Base-by-base conservation (phyloP, 768 basidiomycete genomes). In the Neoboletus magnificus region DNA sequence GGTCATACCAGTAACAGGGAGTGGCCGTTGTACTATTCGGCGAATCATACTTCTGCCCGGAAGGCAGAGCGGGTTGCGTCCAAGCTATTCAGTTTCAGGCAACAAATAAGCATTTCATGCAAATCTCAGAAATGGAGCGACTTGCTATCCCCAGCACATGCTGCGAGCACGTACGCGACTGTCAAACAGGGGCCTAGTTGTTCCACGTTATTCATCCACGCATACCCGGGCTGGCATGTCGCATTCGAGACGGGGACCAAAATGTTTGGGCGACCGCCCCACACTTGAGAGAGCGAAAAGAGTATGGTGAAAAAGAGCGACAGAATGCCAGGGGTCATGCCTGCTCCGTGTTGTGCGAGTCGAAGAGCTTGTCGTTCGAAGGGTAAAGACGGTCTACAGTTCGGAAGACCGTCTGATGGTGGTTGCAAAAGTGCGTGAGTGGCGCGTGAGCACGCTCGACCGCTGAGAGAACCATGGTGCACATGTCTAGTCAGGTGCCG, bases 401-500 rank as follows among this genome's bases (percentile, higher is more conserved):
- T n/a, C 9, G 36, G 36, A 37, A 37, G 36, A 37, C 9, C 7
- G 36, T 37, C 36, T 37, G 36, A 37, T 30, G 22, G 46, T 7
- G 22, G 44, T 13, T 23, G 52, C 61, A 39, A 42, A 20, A 46
- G 49, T 25, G 40, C 9, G 23, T n/a, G 18, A 37, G 15, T 15
- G 15, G 13, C 2, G 32, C 12, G 36, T 0, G 36, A 37, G 36
- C 9, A n/a, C 16, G 18, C 33, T 37, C 15, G 29, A 27, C 12
- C 15, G n/a, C 43, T 39, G 54, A 23, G 48, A 10, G 25, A 18
- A 41, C 29, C 23, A 13, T 32, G 35, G 23, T 23, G 22, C 51
- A 50, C 60, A 56, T 57, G 46, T 11, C 29, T 18, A 27, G 46
- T 11, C 49, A 50, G 32, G 40, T 35, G 47, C n/a, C n/a, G n/a